These are phyloP conservation scores for Salix arbutifolia DNA, from an alignment of 345 rosid genomes.

Conservation along the genomic window DNA sequence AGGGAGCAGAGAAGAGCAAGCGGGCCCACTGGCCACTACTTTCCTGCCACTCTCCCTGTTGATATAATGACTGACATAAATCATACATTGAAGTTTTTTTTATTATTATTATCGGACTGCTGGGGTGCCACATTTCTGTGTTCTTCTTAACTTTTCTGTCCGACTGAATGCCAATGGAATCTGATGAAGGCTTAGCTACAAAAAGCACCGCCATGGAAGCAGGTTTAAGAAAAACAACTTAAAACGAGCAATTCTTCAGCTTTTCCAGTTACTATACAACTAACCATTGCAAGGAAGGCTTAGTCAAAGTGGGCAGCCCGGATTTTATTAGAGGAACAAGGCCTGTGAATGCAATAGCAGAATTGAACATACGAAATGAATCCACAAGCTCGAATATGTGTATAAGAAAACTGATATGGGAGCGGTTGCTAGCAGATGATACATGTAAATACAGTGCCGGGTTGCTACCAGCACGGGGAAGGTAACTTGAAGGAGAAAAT, in stretches of 20 bases:
- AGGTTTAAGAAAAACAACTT: background rate
- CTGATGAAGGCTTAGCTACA: background rate
- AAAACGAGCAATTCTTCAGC: background rate
- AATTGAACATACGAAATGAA: conserved; percentile 3
- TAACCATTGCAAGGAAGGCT: background rate
- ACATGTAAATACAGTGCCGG: conserved; percentile 5
- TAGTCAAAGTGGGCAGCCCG: background rate
- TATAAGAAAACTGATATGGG: background rate
- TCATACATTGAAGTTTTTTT: background rate
- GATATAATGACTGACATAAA: background rate
- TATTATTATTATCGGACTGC: background rate
- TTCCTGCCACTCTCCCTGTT: background rate
- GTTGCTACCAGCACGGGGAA: conserved; percentile 65
- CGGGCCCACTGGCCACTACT: background rate
- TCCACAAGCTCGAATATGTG: conserved; percentile 6
- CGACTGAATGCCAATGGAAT: background rate
- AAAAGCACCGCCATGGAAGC: background rate
- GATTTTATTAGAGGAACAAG: background rate
- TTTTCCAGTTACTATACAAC: background rate
- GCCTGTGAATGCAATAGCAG: background rate
- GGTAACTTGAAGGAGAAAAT: conserved; percentile 68
- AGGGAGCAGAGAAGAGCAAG: background rate
- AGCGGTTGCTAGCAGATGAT: background rate
- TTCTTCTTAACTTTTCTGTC: too few species aligned
- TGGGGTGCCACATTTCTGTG: background rate